Base-by-base conservation (phyloP, 768 basidiomycete genomes). In the Mycena crocata region DNA sequence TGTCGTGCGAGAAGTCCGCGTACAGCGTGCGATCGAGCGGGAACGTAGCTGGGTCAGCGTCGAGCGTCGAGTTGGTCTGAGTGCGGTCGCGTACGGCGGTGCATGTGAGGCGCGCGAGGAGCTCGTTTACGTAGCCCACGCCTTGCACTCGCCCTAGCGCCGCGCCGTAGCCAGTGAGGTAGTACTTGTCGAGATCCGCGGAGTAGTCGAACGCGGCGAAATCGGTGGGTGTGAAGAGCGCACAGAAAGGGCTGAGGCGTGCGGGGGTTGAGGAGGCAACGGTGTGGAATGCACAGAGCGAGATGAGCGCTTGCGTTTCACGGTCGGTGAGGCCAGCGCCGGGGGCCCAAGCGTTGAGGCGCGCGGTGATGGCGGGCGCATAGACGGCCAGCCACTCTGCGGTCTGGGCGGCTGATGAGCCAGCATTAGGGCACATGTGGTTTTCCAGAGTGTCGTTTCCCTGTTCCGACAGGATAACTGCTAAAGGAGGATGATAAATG, bases 71-170 rank as follows among this genome's bases (percentile, higher is more conserved):
- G 77, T 95, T 95, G 3, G 91, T 93, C 71, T 92, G 90, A 0
- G 93, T 94, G 67, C 84, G 73, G 76, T 94, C 93, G 42, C 74
- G 75, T 31, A 93, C 91, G 2, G 88, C 86, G 19, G 75, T 77
- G 19, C 83, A 83, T 0, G 90, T 93, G 45, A 97, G 83, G 14
- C 96, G 88, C 0, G 93, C 93, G 24, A 96, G 76, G n/a, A 97
- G 86, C 79, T 96, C 95, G 75, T 95, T 95, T 73, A 93, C 83
- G 75, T 93, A 97, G 8, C 95, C 95, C 5, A 95, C 90, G 34
- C 94, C 93, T 74, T 93, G 93, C 9, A 94, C 88, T 6, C 82
- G 89, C 2, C 94, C 93, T 1, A 95, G 89, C 2, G 75, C 69
- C 66, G 89, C 87, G 5, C 93, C 93, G 64, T 93, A 86, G 23